Evolutionary conservation across 2,329 filamentous ascomycete species (phyloP).

Genomic region (Phyllosticta paracitricarpa): DNA sequence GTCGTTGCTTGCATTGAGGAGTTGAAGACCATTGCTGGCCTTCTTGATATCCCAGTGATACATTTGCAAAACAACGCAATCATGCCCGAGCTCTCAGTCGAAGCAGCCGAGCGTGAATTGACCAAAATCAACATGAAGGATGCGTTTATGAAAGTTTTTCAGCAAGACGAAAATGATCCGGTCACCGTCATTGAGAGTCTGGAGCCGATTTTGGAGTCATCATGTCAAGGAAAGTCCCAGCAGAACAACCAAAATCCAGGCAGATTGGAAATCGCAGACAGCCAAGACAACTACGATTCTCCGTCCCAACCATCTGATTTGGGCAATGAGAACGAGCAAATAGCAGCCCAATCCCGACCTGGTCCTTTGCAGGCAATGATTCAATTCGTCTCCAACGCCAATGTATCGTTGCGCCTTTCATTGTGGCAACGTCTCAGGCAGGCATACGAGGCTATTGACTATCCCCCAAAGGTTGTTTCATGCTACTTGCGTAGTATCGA

Average conservation of each 20-base stretch:
- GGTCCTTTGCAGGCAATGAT: conserved; percentile 60
- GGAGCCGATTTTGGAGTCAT: conserved; percentile 81
- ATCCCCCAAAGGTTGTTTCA: conserved; percentile 77
- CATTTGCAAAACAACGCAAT: conserved; percentile 72
- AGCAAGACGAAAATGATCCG: conserved; percentile 70
- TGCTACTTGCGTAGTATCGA: conserved; percentile 81
- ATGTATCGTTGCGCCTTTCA: conserved; percentile 72
- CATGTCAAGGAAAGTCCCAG: conserved; percentile 14
- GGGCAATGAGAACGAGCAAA: conserved; percentile 9
- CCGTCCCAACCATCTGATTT: not conserved
- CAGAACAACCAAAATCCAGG: not conserved
- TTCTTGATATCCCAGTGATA: conserved; percentile 41
- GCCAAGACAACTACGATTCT: conserved; percentile 9
- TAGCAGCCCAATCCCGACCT: conserved; percentile 9
- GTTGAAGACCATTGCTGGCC: conserved; percentile 44
- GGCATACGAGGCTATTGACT: conserved; percentile 77
- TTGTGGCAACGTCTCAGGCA: conserved; percentile 87
- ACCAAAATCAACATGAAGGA: conserved; percentile 92
- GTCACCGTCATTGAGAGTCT: conserved; percentile 80
- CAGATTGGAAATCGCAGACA: conserved; percentile 8
- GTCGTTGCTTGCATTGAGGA: conserved; percentile 54
- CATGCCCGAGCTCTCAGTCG: conserved; percentile 76
- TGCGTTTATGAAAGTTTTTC: conserved; percentile 86
- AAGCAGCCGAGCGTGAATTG: conserved; percentile 81
- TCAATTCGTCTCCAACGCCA: conserved; percentile 73